phyloP scores from a whole-genome alignment of 306 rosid genomes.

The Sophora flavescens region DNA sequence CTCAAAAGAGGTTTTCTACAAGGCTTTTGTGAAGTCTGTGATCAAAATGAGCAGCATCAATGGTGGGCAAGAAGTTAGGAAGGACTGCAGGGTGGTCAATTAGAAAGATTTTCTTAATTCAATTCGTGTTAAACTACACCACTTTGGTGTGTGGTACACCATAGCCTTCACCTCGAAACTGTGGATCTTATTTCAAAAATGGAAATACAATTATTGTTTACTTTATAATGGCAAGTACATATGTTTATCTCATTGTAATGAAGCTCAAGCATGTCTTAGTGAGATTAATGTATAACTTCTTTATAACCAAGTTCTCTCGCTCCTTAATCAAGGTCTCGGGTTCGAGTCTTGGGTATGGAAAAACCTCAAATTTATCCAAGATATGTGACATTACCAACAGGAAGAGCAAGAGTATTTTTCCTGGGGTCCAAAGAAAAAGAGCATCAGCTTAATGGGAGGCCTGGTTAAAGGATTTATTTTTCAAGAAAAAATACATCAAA shows the following conservation, averaged over 20 bases:
- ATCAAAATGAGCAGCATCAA: constrained; percentile 74
- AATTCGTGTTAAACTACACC: no score
- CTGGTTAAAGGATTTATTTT: no score
- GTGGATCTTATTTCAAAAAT: constrained; percentile 2
- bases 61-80: constrained; percentile 67
- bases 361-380: background rate
- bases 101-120: constrained; percentile 48
- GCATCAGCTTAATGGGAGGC: background rate
- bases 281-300: background rate
- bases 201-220: background rate
- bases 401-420: background rate
- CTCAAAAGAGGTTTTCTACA: constrained; percentile 53
- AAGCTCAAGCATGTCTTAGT: constrained; percentile 7
- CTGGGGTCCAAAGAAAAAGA: background rate
- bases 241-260: constrained; percentile 26
- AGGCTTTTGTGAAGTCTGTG: constrained; percentile 78
- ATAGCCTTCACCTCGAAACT: no score
- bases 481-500: no score
- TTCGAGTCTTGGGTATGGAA: no score
- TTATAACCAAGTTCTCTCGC: no score
- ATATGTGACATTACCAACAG: constrained; percentile 3
- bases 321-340: no score
- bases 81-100: constrained; percentile 61
- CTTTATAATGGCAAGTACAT: background rate
- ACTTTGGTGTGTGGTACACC: no score